Base-by-base conservation (phyloP, 208 protist species). In the Crithidia fasciculata region DNA sequence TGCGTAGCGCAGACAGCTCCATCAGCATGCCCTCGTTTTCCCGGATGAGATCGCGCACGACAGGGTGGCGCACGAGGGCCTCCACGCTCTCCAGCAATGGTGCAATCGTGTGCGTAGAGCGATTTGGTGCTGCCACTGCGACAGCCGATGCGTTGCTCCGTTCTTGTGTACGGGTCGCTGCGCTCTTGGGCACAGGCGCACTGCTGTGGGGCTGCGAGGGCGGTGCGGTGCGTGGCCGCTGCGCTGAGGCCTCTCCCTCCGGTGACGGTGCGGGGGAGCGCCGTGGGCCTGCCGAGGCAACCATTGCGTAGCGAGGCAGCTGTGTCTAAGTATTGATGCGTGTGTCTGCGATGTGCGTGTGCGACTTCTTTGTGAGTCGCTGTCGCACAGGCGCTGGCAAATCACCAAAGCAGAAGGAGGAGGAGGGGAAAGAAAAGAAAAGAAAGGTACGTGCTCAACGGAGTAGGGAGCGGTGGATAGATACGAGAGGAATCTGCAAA, bases 1-100 rank as follows among this genome's bases (percentile, higher is more conserved):
- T 37, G 2, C 81, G 83, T 9, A 86, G 79, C 41, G n/a, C 63
- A 4, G 52, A 60, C 13, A 89, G 66, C 59, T 85, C 83, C 45
- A 57, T 47, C 10, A 90, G 60, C 81, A 90, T 84, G 16, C 41
- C 37, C 74, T 90, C 88, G 47, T 85, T 87, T 71, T 90, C 84
- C 0, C 72, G 43, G 3, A 93, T 72, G 10, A 93, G 61, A 15
- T 88, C 87, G 3, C 76, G 80, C 3, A 92, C 82, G 39, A 90
- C 58, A 4, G 84, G 63, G 45, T 82, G 65, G 7, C 58, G 12
- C 47, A 89, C 62, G 8, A 81, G 36, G 28, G 54, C 15, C 4
- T 44, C 40, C 41, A 50, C 40, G 15, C 28, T 28, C 28, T 28
- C 28, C 28, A 28, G 28, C 28, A 28, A 28, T 28, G 28, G 28